Evolutionary conservation across 192 early-diverging fungal genomes (phyloP).

Genomic region (Coemansia sp.): DNA sequence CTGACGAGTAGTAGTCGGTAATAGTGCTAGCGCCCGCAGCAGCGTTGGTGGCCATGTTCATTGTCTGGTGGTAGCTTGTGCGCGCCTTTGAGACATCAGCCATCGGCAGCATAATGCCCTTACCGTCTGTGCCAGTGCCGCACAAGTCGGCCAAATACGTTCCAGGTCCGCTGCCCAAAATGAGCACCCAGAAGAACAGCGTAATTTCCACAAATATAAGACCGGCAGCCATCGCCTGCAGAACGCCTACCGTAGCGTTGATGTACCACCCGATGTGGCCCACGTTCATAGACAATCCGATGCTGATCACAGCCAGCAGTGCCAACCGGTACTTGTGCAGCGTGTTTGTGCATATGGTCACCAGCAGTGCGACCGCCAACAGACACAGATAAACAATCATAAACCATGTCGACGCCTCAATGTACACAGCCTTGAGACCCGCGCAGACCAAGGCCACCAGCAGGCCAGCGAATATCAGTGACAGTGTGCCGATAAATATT

Average conservation of each 20-base stretch:
- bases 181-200: constrained; percentile 66
- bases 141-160: constrained; percentile 54
- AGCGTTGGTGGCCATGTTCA: constrained; percentile 16
- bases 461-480: constrained; percentile 44
- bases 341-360: constrained; percentile 31
- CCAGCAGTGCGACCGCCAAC: constrained; percentile 24
- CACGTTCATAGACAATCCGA: constrained; percentile 38
- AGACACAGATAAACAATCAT: constrained; percentile 38
- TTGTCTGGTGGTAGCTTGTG: constrained; percentile 42
- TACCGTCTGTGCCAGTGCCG: constrained; percentile 34
- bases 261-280: constrained; percentile 54
- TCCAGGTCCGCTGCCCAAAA: constrained; percentile 65
- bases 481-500: constrained; percentile 45
- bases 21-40: constrained; percentile 23
- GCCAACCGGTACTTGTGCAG: constrained; percentile 53
- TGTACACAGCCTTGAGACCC: constrained; percentile 31
- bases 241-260: constrained; percentile 35
- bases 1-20: constrained; percentile 49
- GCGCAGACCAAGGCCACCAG: constrained; percentile 38
- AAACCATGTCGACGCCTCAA: constrained; percentile 50
- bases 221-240: constrained; percentile 53
- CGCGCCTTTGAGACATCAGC: constrained; percentile 30
- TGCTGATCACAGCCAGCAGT: constrained; percentile 43
- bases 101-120: constrained; percentile 23
- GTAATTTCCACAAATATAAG: constrained; percentile 53